These are phyloP conservation scores for Tympanopsis confertula DNA, from an alignment of 2,329 filamentous ascomycete species.

Conservation along the genomic window DNA sequence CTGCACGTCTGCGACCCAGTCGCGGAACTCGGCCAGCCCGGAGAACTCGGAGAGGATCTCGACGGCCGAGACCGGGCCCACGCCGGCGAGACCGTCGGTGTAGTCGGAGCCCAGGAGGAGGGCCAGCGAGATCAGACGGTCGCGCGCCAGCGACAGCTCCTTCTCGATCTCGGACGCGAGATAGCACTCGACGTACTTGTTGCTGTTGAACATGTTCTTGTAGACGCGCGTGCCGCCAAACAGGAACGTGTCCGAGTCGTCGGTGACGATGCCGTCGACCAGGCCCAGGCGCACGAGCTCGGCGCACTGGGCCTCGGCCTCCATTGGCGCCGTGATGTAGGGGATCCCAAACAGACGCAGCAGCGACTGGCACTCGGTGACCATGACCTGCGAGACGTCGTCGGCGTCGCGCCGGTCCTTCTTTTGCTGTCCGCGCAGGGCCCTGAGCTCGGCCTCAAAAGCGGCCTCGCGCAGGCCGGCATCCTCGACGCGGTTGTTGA, in stretches of 20 bases:
- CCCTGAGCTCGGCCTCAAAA: conserved; percentile 78
- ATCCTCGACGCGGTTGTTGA: conserved; percentile 63
- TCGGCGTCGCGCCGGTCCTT: conserved; percentile 93
- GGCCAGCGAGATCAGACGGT: conserved; percentile 81
- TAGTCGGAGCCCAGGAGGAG: conserved; percentile 91
- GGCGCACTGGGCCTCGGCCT: conserved; percentile 94
- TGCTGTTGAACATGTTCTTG: conserved; percentile 99
- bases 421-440: conserved; percentile 85
- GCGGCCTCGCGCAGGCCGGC: conserved; percentile 53
- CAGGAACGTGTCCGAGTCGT: conserved; percentile 91
- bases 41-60: conserved; percentile 90
- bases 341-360: conserved; percentile 84
- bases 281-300: conserved; percentile 76
- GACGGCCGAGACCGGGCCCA: conserved; percentile 87
- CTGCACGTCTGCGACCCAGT: conserved; percentile 81
- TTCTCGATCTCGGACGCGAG: conserved; percentile 71
- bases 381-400: conserved; percentile 92
- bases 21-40: conserved; percentile 60
- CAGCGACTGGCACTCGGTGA: conserved; percentile 85
- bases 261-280: conserved; percentile 94
- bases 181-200: conserved; percentile 97
- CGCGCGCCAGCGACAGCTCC: conserved; percentile 74
- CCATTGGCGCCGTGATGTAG: conserved; percentile 96
- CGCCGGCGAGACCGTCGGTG: conserved; percentile 78
- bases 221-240: conserved; percentile 95